A percentile compares a stretch with the other conserved stretches of the same genome.
Evolutionary conservation across 2,329 filamentous ascomycete species (phyloP).

Genomic region (Calonectria pseudoturangicola): DNA sequence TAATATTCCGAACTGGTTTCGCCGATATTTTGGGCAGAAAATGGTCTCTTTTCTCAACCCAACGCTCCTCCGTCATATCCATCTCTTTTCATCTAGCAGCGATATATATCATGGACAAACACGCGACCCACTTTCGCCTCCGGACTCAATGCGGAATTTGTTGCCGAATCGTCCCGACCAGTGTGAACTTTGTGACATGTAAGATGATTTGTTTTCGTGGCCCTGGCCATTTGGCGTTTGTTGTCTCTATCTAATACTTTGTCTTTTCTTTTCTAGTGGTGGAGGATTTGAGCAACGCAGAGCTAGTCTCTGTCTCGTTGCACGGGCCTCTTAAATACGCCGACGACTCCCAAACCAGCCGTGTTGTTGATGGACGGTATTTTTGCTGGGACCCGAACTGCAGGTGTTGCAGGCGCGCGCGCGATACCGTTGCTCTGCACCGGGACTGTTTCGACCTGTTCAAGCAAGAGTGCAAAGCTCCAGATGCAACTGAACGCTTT

Average conservation of each 20-base stretch:
- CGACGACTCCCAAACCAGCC: no score
- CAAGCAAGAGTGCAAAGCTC: neutral
- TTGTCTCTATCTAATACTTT: no score
- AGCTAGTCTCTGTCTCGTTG: no score
- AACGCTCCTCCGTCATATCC: neutral
- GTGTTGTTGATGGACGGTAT: neutral
- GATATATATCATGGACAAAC: neutral
- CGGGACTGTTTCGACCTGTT: slow-evolving; percentile 13
- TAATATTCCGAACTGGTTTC: slow-evolving; percentile 19
- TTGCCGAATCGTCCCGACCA: neutral
- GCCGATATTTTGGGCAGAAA: no score
- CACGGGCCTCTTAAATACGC: no score
- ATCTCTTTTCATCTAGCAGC: neutral
- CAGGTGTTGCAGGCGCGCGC: neutral
- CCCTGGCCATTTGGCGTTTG: no score
- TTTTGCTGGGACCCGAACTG: slow-evolving; percentile 24
- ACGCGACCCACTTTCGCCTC: neutral
- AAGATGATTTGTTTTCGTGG: neutral
- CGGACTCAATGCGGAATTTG: slow-evolving; percentile 29
- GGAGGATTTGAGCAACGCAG: no score
- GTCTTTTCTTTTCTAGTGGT: no score
- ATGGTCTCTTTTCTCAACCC: slow-evolving; percentile 1
- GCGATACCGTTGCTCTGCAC: slow-evolving; percentile 13
- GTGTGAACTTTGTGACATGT: slow-evolving; percentile 1
- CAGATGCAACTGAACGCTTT: neutral